A percentile compares a stretch with the other conserved stretches of the same genome.
phyloP scores from a whole-genome alignment of 164 flowering plant species.

The Annona squamosa region DNA sequence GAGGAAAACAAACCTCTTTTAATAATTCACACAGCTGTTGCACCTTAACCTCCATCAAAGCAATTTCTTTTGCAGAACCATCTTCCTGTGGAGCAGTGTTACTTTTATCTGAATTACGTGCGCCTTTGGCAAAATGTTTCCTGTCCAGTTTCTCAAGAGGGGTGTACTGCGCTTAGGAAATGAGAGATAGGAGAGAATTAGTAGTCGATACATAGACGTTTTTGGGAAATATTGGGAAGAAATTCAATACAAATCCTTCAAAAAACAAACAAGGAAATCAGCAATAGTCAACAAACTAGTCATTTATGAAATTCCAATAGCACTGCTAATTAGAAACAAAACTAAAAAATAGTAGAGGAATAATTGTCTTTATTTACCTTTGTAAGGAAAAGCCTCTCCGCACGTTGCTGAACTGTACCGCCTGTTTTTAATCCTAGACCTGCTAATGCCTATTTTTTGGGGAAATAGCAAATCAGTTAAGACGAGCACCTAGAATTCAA shows the following conservation, averaged over 20 bases:
- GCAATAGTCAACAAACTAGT: neutral
- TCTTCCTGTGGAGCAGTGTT: constrained; percentile 34
- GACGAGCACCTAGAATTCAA: neutral
- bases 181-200: neutral
- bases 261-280: neutral
- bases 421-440: constrained; percentile 87
- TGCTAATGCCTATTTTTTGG: constrained; percentile 55
- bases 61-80: constrained; percentile 58
- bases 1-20: constrained; percentile 47
- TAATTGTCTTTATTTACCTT: constrained; percentile 41
- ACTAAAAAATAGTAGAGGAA: neutral
- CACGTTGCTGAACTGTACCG: constrained; percentile 91
- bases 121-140: constrained; percentile 86
- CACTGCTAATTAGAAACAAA: neutral
- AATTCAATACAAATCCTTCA: neutral
- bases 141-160: constrained; percentile 81
- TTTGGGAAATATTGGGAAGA: neutral
- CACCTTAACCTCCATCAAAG: constrained; percentile 76
- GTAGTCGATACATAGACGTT: neutral
- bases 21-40: constrained; percentile 66
- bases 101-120: constrained; percentile 42
- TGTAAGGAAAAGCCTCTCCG: constrained; percentile 94
- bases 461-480: constrained; percentile 6
- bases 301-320: neutral
- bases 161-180: constrained; percentile 49